These are phyloP conservation scores for Beauveria medogensis DNA, from an alignment of 2,329 filamentous ascomycete species.

Conservation along the genomic window DNA sequence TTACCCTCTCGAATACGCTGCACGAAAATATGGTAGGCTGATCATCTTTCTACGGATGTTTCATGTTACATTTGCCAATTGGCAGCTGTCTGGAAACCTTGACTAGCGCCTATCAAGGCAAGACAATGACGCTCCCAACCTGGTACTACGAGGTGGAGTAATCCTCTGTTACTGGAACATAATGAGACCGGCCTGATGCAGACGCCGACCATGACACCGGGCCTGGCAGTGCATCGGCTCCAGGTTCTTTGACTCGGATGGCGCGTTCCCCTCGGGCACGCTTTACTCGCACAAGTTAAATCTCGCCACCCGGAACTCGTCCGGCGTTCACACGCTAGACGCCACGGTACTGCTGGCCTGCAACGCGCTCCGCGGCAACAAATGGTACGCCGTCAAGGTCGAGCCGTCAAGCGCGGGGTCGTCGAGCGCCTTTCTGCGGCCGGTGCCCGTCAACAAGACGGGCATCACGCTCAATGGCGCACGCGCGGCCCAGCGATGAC, in stretches of 20 bases:
- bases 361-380: slow-evolving; percentile 14
- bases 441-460: slow-evolving; percentile 13
- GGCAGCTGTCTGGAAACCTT: neutral
- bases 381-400: slow-evolving; percentile 13
- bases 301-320: slow-evolving; percentile 18
- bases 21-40: too few relatives aligned
- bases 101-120: neutral
- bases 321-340: slow-evolving; percentile 16
- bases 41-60: neutral
- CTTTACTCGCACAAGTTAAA: slow-evolving; percentile 18
- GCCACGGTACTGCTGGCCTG: slow-evolving; percentile 18
- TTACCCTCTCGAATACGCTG: too few relatives aligned
- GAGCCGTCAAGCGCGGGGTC: slow-evolving; percentile 9
- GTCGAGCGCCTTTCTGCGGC: slow-evolving; percentile 15
- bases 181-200: neutral
- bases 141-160: neutral
- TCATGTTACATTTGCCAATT: neutral
- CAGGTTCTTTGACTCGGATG: slow-evolving; percentile 18
- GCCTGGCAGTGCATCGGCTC: slow-evolving; percentile 19
- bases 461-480: slow-evolving; percentile 17
- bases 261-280: slow-evolving; percentile 15
- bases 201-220: neutral
- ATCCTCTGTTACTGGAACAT: neutral
- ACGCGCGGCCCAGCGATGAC: slow-evolving; percentile 10
- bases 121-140: neutral